Conservation (phyloP, 768 basidiomycete species). For the Xerocomellus amylosporus region DNA sequence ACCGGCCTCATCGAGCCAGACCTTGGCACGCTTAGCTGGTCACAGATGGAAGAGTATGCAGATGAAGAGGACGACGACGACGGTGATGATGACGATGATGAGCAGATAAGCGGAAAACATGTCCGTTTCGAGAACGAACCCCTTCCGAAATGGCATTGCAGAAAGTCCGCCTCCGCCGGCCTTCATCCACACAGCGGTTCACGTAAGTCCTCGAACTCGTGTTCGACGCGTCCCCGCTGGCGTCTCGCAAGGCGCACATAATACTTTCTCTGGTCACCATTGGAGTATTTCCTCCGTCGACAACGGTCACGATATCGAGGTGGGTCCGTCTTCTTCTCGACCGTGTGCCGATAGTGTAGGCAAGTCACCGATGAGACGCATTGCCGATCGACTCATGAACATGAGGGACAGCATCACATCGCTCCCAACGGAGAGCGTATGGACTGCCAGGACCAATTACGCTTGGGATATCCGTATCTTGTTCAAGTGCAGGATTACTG, state of each 20-base stretch:
- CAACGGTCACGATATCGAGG: slow-evolving; percentile 32
- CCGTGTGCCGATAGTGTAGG: slow-evolving; percentile 22
- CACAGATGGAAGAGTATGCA: slow-evolving; percentile 37
- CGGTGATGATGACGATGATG: slow-evolving; percentile 47
- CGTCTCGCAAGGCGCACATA: slow-evolving; percentile 11
- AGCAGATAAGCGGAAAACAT: slow-evolving; percentile 24
- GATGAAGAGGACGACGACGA: slow-evolving; percentile 63
- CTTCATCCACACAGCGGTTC: slow-evolving; percentile 23
- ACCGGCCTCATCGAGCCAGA: no score
- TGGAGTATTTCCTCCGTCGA: slow-evolving; percentile 54
- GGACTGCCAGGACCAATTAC: slow-evolving; percentile 77
- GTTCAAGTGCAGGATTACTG: slow-evolving; percentile 87
- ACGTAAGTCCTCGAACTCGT: slow-evolving; percentile 7
- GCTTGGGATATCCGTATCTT: slow-evolving; percentile 80
- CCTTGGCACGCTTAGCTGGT: no score
- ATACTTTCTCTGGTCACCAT: slow-evolving; percentile 8
- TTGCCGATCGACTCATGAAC: slow-evolving; percentile 50
- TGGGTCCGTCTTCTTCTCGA: slow-evolving; percentile 22
- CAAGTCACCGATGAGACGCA: slow-evolving; percentile 35
- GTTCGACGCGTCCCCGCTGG: neutral
- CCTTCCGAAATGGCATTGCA: slow-evolving; percentile 33
- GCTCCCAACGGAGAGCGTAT: slow-evolving; percentile 51
- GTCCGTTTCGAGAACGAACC: slow-evolving; percentile 28
- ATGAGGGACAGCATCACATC: slow-evolving; percentile 53
- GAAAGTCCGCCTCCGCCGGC: slow-evolving; percentile 32